Evolutionary conservation across 2,329 filamentous ascomycete genomes (phyloP), one percentile per base, ranked within the genome.

Genomic region (Teratosphaeria nubilosa): DNA sequence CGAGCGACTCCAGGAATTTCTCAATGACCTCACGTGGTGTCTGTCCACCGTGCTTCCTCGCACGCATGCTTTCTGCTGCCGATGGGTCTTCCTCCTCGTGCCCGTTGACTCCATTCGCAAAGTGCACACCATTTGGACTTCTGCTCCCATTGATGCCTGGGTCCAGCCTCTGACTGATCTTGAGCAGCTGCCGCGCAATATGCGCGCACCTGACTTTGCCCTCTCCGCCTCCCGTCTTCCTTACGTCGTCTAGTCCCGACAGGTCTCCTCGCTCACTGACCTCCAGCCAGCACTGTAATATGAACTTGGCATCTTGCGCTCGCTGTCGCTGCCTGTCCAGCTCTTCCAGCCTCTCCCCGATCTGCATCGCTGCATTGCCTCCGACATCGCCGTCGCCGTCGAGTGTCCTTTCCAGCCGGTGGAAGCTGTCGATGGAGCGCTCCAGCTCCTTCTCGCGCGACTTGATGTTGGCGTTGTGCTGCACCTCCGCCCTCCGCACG

Each of bases 221-320:
- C 66, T 96, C 91, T 11, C 88, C 88, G 27, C 87, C 87, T 1
- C 90, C 90, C 64, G 91, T 87, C 63, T 89, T 83, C 68, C 92
- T 83, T 60, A 97, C 86, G 63, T 95, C 91, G 72, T 97, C 90
- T 53, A 99, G 75, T n/a, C 87, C 86, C 9, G 88, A 87, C 58
- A 97, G 80, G 65, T 94, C 86, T 3, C 94, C 94, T 9, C 87
- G 86, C 68, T 96, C 91, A 73, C 87, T 91, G 66, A 99, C 90
- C 69, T 97, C 92, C 48, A 90, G 85, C 92, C 94, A 99, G 76
- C 94, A 99, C 71, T 95, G 88, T 63, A 99, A 91, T 59, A 99
- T 75, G 71, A 97, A 97, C 70, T 89, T 92, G 60, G 94, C 91
- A 76, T 99, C 94, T 71, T 94, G 82, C 32, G 94, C 94, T 60